These are phyloP conservation scores for Amanita molliuscula DNA, from an alignment of 768 basidiomycete species.

Conservation along the genomic window DNA sequence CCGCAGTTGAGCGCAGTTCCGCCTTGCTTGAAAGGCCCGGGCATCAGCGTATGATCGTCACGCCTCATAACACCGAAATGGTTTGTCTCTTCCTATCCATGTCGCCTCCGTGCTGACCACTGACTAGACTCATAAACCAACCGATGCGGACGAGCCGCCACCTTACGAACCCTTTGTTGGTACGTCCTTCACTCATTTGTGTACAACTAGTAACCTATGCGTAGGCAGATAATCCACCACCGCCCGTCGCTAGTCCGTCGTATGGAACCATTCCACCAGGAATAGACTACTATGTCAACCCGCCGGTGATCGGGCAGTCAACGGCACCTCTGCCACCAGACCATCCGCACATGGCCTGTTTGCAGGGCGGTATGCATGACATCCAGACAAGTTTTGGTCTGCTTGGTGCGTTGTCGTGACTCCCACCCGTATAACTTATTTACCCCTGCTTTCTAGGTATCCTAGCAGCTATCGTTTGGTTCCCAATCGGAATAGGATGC, in stretches of 20 bases:
- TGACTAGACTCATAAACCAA: background rate
- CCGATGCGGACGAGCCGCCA: background rate
- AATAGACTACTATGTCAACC: constrained; percentile 63
- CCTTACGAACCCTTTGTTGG: background rate
- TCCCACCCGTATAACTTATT: constrained; percentile 1
- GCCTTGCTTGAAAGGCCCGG: no score
- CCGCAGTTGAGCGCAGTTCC: constrained; percentile 1
- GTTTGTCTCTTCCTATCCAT: background rate
- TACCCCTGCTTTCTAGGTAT: constrained; percentile 35
- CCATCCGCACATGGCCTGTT: constrained; percentile 78
- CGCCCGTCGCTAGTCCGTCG: constrained; percentile 9
- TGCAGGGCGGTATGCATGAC: constrained; percentile 68
- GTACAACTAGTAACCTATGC: background rate
- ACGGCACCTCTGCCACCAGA: constrained; percentile 61
- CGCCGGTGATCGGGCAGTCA: constrained; percentile 43
- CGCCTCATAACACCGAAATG: background rate
- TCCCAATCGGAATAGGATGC: constrained; percentile 70
- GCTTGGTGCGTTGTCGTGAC: constrained; percentile 39
- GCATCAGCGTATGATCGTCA: background rate
- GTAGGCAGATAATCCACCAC: background rate
- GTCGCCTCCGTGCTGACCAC: background rate
- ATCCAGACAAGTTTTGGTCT: constrained; percentile 56
- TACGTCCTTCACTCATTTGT: background rate
- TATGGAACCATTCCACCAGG: constrained; percentile 29
- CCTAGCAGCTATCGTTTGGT: constrained; percentile 79